Percentiles rank a stretch among this genome's conserved stretches.
phyloP scores from a whole-genome alignment of 768 basidiomycete species.

The Chalciporus sphaerocephalus region DNA sequence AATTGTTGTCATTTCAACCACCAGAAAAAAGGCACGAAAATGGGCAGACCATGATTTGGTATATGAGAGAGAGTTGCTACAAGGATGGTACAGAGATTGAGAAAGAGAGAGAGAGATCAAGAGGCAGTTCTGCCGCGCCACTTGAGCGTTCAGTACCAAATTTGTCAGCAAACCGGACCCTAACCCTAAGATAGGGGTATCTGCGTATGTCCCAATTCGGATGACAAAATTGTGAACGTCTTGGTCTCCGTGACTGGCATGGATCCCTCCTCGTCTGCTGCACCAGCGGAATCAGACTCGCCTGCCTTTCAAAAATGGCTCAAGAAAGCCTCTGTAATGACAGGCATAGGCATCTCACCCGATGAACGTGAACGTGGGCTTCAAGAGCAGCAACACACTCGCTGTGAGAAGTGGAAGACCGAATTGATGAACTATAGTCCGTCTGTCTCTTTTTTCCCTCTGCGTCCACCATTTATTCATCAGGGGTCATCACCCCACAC shows the following conservation, averaged over 20 bases:
- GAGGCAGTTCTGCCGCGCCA: not conserved
- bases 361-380: constrained; percentile 38
- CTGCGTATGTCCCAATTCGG: too few relatives aligned
- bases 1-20: not conserved
- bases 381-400: constrained; percentile 36
- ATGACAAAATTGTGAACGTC: too few relatives aligned
- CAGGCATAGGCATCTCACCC: constrained; percentile 47
- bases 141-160: not conserved
- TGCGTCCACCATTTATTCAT: constrained; percentile 7
- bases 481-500: too few relatives aligned
- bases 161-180: constrained; percentile 25
- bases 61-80: not conserved
- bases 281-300: constrained; percentile 21
- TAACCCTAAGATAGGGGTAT: constrained; percentile 22
- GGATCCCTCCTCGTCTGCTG: constrained; percentile 18
- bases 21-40: not conserved
- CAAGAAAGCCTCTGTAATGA: constrained; percentile 43
- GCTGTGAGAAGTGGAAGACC: constrained; percentile 67
- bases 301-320: constrained; percentile 50
- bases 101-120: constrained; percentile 2
- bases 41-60: constrained; percentile 21
- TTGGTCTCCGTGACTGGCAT: not conserved
- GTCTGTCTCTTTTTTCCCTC: constrained; percentile 29
- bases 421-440: constrained; percentile 67
- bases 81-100: not conserved